Evolutionary conservation across 2,329 filamentous ascomycete genomes (phyloP), one percentile per base, ranked within the genome.

Genomic region (Apiospora malaysiana): DNA sequence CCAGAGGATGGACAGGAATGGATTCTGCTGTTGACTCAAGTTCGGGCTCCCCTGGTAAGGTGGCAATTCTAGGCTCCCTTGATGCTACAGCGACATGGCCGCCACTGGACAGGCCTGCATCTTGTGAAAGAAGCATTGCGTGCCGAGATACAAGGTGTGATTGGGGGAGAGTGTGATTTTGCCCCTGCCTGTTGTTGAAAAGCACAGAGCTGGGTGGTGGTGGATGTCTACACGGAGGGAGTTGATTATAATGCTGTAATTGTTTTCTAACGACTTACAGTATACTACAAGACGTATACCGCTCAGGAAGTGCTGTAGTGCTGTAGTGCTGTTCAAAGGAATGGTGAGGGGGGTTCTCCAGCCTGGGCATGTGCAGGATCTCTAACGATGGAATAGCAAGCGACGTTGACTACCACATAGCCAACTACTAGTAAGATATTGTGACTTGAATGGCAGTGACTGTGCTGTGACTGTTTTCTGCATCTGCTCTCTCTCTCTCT

Each of bases 1-100:
- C 92, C 66, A 97, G 85, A 47, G 94, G 94, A 84, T 98, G 95
- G 49, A 87, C 85, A 68, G 92, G 92, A 69, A 97, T 91, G 63
- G 89, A 88, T 70, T 79, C 76, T 56, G 74, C 56, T 32, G 71
- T 68, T 72, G 71, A 72, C 69, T 72, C 71, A 72, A 68, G 21
- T 37, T 25, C 47, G n/a, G 32, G 32, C 27, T n/a, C 42, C 8
- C 10, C 56, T 40, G 37, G 56, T 2, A 40, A 5, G 56, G 56
- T 63, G 56, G 16, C 56, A 63, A 40, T 3, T 63, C 56, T 63
- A n/a, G 32, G 56, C 16, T 63, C 56, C 40, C 56, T 63, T 12
- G 56, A 32, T n/a, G 32, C 56, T 40, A 32, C 32, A 40, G 56
- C n/a, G 56, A 40, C 32, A 40, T 63, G 56, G 27, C 9, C 56